phyloP scores from a whole-genome alignment of 768 basidiomycete species.

The Strobilomyces dryophilus region DNA sequence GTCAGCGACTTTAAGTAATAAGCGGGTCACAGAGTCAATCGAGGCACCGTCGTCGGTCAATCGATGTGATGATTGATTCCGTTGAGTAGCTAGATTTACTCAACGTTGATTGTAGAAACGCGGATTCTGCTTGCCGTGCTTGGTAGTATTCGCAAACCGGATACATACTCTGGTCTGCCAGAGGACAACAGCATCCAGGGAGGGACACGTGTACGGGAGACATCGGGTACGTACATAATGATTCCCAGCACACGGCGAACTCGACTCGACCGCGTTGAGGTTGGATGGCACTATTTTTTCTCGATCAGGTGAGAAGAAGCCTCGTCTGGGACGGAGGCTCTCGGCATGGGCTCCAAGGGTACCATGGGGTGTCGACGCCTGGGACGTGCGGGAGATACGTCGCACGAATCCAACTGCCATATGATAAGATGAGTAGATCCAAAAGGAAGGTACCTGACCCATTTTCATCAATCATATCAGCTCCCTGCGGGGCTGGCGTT shows the following conservation, averaged over 20 bases:
- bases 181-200: no score
- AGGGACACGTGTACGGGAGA: no score
- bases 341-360: neutral
- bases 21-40: neutral
- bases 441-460: no score
- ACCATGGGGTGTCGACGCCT: neutral
- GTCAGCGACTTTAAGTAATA: neutral
- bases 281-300: neutral
- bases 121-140: no score
- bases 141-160: no score
- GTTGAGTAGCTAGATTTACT: neutral
- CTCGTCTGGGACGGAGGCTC: neutral
- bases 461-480: no score
- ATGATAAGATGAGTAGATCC: no score
- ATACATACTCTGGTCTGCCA: no score
- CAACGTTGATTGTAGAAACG: no score
- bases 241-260: slow-evolving; percentile 2
- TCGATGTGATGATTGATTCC: neutral
- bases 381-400: neutral
- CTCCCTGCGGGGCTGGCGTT: no score
- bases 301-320: neutral
- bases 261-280: neutral
- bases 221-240: neutral
- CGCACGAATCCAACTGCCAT: neutral
- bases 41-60: slow-evolving; percentile 14